Conservation (phyloP, 202 grass and related monocot genomes). For the Setaria italica region DNA sequence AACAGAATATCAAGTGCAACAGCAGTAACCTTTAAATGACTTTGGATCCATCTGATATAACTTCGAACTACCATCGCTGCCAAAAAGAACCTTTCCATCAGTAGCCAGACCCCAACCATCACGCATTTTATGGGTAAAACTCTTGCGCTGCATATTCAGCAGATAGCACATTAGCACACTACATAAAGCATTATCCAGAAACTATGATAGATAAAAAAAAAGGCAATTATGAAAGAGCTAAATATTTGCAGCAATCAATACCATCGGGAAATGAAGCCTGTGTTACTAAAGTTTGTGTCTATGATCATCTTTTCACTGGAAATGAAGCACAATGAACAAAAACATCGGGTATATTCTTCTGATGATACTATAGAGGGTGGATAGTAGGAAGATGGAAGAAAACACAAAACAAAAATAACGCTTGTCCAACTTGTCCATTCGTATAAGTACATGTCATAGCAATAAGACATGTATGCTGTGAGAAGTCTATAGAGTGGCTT, state of each 20-base stretch:
- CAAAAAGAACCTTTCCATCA: constrained; percentile 92
- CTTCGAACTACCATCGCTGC: constrained; percentile 86
- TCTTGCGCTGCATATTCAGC: constrained; percentile 51
- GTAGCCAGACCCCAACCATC: constrained; percentile 94
- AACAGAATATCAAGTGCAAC: constrained; percentile 25
- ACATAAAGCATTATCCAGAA: not conserved
- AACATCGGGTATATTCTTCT: not conserved
- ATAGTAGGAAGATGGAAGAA: not conserved
- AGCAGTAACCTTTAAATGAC: constrained; percentile 50
- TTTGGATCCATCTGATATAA: constrained; percentile 79
- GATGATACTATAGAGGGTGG: not conserved
- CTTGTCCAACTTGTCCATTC: not conserved
- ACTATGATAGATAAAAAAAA: not conserved
- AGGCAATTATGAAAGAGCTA: not conserved
- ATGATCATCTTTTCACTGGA: not conserved
- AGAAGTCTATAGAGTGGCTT: not conserved
- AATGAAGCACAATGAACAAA: not conserved
- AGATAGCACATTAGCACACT: constrained; percentile 2
- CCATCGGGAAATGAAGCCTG: not conserved
- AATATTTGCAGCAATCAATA: not conserved
- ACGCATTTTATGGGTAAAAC: constrained; percentile 90
- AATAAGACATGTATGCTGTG: not conserved
- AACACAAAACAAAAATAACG: not conserved
- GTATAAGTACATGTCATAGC: not conserved
- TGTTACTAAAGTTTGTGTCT: not conserved